A percentile compares a stretch with the other conserved stretches of the same genome.
Evolutionary conservation across 495 filamentous ascomycete genomes (phyloP).

Genomic region (Bombardia bombarda): DNA sequence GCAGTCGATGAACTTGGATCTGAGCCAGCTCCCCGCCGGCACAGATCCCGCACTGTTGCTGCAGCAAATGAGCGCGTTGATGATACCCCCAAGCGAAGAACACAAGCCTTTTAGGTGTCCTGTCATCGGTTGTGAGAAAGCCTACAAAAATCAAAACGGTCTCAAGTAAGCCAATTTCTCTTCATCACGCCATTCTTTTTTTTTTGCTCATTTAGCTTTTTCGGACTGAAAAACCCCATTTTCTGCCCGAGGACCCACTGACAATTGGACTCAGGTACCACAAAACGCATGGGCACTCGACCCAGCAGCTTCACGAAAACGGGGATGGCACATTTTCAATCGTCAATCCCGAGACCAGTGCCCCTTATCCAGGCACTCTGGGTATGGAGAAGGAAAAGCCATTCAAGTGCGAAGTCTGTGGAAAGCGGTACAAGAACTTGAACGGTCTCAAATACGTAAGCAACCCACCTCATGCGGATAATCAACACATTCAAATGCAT

Average conservation of each 20-base stretch:
- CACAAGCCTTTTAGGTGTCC: constrained; percentile 96
- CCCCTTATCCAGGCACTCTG: constrained; percentile 88
- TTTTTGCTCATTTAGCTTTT: background rate
- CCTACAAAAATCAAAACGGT: constrained; percentile 99
- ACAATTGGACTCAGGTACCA: constrained; percentile 48
- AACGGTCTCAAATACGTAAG: constrained; percentile 86
- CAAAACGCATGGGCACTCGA: constrained; percentile 86
- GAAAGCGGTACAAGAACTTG: constrained; percentile 98
- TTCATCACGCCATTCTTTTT: background rate
- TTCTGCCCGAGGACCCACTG: too few relatives aligned
- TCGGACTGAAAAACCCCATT: too few relatives aligned
- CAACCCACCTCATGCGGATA: too few relatives aligned
- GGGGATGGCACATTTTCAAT: constrained; percentile 96
- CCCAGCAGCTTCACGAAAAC: constrained; percentile 91
- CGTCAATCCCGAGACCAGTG: constrained; percentile 89
- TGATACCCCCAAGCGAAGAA: constrained; percentile 55
- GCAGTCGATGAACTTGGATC: constrained; percentile 53
- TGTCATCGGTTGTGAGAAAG: constrained; percentile 97
- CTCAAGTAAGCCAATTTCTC: constrained; percentile 59
- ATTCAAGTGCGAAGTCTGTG: constrained; percentile 91
- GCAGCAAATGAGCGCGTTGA: constrained; percentile 60
- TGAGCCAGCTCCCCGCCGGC: constrained; percentile 63
- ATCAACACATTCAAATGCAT: background rate
- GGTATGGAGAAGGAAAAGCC: constrained; percentile 99
- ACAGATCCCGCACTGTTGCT: constrained; percentile 68